phyloP scores from a whole-genome alignment of 495 filamentous ascomycete species.

The Aspergillus olivimuriae region DNA sequence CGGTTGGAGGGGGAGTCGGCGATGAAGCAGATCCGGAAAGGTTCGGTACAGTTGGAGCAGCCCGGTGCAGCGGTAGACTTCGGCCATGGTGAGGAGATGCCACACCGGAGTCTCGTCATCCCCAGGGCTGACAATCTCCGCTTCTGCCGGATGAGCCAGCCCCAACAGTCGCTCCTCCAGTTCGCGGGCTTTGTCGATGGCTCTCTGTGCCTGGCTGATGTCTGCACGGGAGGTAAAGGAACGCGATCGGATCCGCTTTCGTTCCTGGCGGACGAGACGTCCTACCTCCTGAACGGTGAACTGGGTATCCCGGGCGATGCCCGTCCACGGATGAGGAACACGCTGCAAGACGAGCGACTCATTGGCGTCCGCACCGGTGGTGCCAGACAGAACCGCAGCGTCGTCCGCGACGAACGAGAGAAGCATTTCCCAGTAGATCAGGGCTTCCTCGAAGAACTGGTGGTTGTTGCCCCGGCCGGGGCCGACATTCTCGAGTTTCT shows the following conservation, averaged over 20 bases:
- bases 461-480: constrained; percentile 37
- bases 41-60: constrained; percentile 50
- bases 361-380: constrained; percentile 10
- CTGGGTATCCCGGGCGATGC: constrained; percentile 48
- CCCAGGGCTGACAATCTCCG: constrained; percentile 46
- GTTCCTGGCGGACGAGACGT: constrained; percentile 43
- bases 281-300: constrained; percentile 51
- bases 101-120: constrained; percentile 51
- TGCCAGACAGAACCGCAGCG: constrained; percentile 24
- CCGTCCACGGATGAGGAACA: constrained; percentile 55
- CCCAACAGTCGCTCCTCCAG: constrained; percentile 47
- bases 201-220: constrained; percentile 33
- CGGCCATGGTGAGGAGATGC: constrained; percentile 51
- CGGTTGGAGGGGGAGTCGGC: constrained; percentile 27
- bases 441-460: constrained; percentile 52
- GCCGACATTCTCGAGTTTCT: constrained; percentile 12
- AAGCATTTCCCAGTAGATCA: constrained; percentile 58
- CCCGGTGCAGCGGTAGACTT: constrained; percentile 49
- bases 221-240: constrained; percentile 34
- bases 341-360: constrained; percentile 32
- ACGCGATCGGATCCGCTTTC: constrained; percentile 33
- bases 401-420: constrained; percentile 50
- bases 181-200: constrained; percentile 39
- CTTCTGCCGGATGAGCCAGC: constrained; percentile 41
- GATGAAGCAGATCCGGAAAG: constrained; percentile 45